Evolutionary conservation across 495 filamentous ascomycete species (phyloP).

Genomic region (Margaritispora aquatica): DNA sequence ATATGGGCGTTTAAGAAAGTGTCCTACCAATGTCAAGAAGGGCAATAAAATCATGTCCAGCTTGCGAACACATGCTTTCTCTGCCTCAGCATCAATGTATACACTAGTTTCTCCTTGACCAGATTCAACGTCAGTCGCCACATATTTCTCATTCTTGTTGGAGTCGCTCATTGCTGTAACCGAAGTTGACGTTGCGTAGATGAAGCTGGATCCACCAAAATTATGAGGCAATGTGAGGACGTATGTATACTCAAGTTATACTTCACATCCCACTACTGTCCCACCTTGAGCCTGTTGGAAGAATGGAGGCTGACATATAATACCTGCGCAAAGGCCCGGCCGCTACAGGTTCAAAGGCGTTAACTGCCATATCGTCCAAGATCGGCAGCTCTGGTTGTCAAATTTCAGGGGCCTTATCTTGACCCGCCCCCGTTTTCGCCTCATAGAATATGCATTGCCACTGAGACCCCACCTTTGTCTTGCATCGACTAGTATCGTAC

Average conservation of each 20-base stretch:
- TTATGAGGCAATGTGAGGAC: too few species aligned
- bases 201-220: too few species aligned
- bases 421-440: background rate
- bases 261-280: background rate
- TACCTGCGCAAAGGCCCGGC: too few species aligned
- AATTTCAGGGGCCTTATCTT: background rate
- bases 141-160: background rate
- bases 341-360: too few species aligned
- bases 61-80: constrained; percentile 18
- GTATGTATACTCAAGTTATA: too few species aligned
- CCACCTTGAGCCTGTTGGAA: background rate
- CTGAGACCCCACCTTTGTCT: background rate
- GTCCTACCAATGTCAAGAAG: constrained; percentile 22
- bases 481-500: background rate
- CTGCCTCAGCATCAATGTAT: background rate
- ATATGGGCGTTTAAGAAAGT: background rate
- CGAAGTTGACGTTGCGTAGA: background rate
- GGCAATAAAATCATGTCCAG: constrained; percentile 32
- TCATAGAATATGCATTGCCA: background rate
- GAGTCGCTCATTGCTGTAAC: background rate
- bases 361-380: too few species aligned
- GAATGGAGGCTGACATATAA: background rate
- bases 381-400: background rate
- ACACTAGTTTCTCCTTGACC: background rate
- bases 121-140: background rate